These are phyloP conservation scores for Kalmanozyma brasiliensis DNA, from an alignment of 1,284 basidiomycete species.

Conservation along the genomic window DNA sequence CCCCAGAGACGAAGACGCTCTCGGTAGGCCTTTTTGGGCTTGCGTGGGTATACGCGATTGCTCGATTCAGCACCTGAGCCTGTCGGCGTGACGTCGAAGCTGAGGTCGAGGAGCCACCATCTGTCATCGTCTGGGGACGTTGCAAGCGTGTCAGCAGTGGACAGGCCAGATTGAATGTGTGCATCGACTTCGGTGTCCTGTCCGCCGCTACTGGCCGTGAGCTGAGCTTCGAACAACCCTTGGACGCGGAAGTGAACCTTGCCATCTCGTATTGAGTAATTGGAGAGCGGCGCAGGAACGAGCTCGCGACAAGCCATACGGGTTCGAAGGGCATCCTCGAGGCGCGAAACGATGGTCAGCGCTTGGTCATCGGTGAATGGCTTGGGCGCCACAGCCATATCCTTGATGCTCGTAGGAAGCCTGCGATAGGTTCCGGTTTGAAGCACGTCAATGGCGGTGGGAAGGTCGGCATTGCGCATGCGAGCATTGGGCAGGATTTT, in stretches of 20 bases:
- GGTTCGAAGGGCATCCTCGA: slow-evolving; percentile 81
- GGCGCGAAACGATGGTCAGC: slow-evolving; percentile 75
- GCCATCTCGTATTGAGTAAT: slow-evolving; percentile 80
- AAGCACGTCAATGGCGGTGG: slow-evolving; percentile 85
- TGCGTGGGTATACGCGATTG: slow-evolving; percentile 37
- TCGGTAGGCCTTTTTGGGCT: slow-evolving; percentile 49
- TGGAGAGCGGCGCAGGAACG: slow-evolving; percentile 69
- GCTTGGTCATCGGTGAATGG: slow-evolving; percentile 78
- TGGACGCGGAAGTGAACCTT: slow-evolving; percentile 80
- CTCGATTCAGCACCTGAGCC: slow-evolving; percentile 41
- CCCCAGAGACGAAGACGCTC: slow-evolving; percentile 48
- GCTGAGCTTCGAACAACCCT: slow-evolving; percentile 76
- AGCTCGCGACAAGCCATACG: slow-evolving; percentile 72
- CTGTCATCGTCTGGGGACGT: slow-evolving; percentile 58
- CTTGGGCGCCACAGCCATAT: slow-evolving; percentile 74
- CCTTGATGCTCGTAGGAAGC: slow-evolving; percentile 79
- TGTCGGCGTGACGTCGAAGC: slow-evolving; percentile 53
- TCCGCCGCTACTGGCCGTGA: slow-evolving; percentile 50
- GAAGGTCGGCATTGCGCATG: slow-evolving; percentile 86
- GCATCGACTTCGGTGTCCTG: slow-evolving; percentile 8
- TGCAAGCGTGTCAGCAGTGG: not conserved
- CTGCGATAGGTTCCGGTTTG: slow-evolving; percentile 83
- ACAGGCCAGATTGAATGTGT: not conserved
- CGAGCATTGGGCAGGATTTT: slow-evolving; percentile 70
- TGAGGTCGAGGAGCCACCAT: slow-evolving; percentile 63